Conservation (phyloP, 352 stramenopile species). For the Globisporangium okanoganense region DNA sequence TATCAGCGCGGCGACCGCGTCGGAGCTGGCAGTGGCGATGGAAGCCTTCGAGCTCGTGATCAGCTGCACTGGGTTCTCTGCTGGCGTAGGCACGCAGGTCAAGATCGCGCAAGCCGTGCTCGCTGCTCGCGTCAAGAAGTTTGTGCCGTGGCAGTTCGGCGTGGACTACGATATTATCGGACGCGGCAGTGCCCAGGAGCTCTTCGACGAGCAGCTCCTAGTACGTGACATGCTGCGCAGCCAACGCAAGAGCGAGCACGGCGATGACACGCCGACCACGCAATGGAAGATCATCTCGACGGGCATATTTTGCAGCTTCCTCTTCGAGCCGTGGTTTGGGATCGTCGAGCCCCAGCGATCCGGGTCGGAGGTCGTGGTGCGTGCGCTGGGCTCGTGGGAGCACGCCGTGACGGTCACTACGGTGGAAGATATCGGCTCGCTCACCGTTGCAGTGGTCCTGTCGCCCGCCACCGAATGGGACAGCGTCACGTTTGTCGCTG, state of each 20-base stretch:
- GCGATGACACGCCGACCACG: not conserved
- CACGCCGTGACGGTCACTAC: slow-evolving; percentile 14
- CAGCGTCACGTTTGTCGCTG: slow-evolving; percentile 11
- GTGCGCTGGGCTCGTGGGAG: slow-evolving; percentile 13
- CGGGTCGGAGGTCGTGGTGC: slow-evolving; percentile 2
- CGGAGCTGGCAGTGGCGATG: slow-evolving; percentile 6
- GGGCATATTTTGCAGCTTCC: slow-evolving; percentile 14
- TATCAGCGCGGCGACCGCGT: not conserved
- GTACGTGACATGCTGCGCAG: slow-evolving; percentile 15
- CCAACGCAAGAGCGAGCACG: not conserved
- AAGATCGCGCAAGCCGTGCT: slow-evolving; percentile 13
- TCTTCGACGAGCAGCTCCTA: slow-evolving; percentile 17
- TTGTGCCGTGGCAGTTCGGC: slow-evolving; percentile 17
- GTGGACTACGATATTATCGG: slow-evolving; percentile 16
- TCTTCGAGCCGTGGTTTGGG: slow-evolving; percentile 14
- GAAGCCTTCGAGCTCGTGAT: slow-evolving; percentile 6
- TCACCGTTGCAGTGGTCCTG: slow-evolving; percentile 8
- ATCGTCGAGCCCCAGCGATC: slow-evolving; percentile 6
- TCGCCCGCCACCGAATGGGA: slow-evolving; percentile 7
- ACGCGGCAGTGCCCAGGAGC: slow-evolving; percentile 6
- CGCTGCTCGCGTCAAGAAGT: slow-evolving; percentile 3
- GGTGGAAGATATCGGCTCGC: slow-evolving; percentile 12
- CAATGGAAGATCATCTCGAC: slow-evolving; percentile 15
- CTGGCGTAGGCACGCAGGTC: slow-evolving; percentile 12
- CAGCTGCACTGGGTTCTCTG: slow-evolving; percentile 13